Evolutionary conservation across 73 alveolate genomes (phyloP), one percentile per base, ranked within the genome.

Genomic region (Paramecium primaurelia): DNA sequence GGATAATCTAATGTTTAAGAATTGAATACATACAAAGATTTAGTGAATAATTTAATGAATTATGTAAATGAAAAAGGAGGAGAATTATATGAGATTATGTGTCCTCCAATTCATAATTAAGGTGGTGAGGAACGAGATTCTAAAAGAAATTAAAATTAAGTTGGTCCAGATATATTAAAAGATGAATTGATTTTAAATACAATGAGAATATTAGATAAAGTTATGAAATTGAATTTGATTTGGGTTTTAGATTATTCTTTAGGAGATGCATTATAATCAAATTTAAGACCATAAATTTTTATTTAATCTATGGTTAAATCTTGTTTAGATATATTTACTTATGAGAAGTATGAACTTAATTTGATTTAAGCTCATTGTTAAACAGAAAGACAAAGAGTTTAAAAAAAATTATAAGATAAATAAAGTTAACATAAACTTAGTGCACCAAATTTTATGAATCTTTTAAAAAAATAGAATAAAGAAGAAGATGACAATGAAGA

Each of bases 401-500:
- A 75, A 42, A 18, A 36, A 18, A 42, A 64, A 14, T 64, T 42
- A 75, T 22, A 42, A 42, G 88, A 75, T 30, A 75, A 75, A 22
- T 8, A 30, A 75, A 75, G 20, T 42, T 5, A 16, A 0, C n/a
- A 38, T 75, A 75, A 75, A 14, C n/a, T 75, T 6, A 75, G 69
- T 37, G 68, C 88, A n/a, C 88, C 60, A 11, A 60, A 64, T 38
- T 87, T 40, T 58, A 87, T 87, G 68, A 60, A 12, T 5, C 88
- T 9, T 25, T 68, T 37, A 42, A 47, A 40, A 51, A 83, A 64
- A 71, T 20, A 40, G 37, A 88, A 36, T 49, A 26, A 86, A n/a
- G 59, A 54, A 58, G 92, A 86, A 86, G 92, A 86, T 3, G 92
- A 59, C 20, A 49, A 22, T 12, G 91, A 71, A 7, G 94, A 89